Conservation (phyloP, 805 yeast species). For the Candida ascalaphidarum region DNA sequence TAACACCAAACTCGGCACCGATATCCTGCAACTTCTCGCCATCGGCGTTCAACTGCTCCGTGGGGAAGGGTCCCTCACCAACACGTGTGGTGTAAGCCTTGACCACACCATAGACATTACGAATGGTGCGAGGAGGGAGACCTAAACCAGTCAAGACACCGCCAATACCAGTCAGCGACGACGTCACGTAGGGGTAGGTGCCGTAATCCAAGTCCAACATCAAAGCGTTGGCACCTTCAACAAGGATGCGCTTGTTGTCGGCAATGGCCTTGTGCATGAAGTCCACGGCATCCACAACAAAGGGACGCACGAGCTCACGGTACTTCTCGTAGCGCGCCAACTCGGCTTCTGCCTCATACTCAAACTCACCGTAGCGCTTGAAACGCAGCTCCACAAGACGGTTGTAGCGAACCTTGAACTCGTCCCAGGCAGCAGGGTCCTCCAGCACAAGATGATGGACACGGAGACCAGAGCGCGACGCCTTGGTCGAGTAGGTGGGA, state of each 20-base stretch:
- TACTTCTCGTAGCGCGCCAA: constrained; percentile 66
- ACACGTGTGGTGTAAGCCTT: constrained; percentile 98
- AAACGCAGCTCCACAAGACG: constrained; percentile 74
- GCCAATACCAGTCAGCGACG: constrained; percentile 93
- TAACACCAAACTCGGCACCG: constrained; percentile 96
- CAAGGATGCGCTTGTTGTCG: constrained; percentile 74
- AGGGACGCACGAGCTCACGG: constrained; percentile 72
- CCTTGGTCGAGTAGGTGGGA: constrained; percentile 95
- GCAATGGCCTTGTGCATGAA: constrained; percentile 73
- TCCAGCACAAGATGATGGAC: constrained; percentile 91
- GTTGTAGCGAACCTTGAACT: constrained; percentile 69
- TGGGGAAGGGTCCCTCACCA: constrained; percentile 99
- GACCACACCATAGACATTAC: constrained; percentile 87
- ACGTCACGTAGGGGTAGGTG: constrained; percentile 95
- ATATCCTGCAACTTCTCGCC: constrained; percentile 86
- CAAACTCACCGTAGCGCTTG: constrained; percentile 90
- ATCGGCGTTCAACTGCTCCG: constrained; percentile 82
- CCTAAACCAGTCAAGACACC: constrained; percentile 98
- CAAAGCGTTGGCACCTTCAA: constrained; percentile 97
- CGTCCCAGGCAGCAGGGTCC: constrained; percentile 89
- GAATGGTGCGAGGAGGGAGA: constrained; percentile 80
- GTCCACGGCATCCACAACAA: constrained; percentile 86
- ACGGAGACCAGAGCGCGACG: constrained; percentile 92
- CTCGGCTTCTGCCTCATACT: constrained; percentile 76
- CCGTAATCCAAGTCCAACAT: constrained; percentile 98